A percentile compares a stretch with the other conserved stretches of the same genome.
These are phyloP conservation scores for Salix purpurea DNA, from an alignment of 345 rosid species.

Conservation along the genomic window DNA sequence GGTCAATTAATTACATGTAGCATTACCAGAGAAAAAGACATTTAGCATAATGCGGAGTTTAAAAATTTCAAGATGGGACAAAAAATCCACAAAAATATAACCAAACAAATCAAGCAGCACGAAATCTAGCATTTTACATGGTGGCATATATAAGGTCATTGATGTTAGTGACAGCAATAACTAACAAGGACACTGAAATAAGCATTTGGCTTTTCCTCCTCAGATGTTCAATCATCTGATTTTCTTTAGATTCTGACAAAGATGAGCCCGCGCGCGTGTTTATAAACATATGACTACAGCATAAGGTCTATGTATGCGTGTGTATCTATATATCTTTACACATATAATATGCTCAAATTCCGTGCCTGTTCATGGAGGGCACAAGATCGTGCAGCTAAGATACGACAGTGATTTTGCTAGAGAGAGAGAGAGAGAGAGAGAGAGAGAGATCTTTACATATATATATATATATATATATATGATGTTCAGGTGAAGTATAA, in stretches of 20 bases:
- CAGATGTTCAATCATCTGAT: constrained; percentile 17
- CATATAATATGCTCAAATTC: background rate
- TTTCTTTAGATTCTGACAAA: constrained; percentile 13
- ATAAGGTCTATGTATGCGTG: background rate
- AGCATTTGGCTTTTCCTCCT: constrained; percentile 22
- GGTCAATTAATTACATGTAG: constrained; percentile 18
- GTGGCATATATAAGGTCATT: constrained; percentile 10
- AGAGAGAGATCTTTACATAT: background rate
- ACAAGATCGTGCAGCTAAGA: constrained; percentile 19
- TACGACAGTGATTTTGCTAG: constrained; percentile 6
- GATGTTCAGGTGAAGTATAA: constrained; percentile 25
- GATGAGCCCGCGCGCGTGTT: background rate
- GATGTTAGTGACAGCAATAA: constrained; percentile 11
- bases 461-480: background rate
- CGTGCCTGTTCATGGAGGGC: constrained; percentile 25
- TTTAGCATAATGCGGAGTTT: constrained; percentile 12
- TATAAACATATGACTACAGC: background rate
- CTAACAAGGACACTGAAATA: constrained; percentile 19
- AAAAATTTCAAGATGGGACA: background rate
- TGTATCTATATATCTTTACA: background rate
- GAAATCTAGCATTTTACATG: background rate
- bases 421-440: background rate
- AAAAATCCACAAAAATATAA: constrained; percentile 3
- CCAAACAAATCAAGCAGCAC: constrained; percentile 16
- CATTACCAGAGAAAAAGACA: constrained; percentile 28